These are phyloP conservation scores for Colletotrichum destructivum DNA, from an alignment of 2,329 filamentous ascomycete species.

Conservation along the genomic window DNA sequence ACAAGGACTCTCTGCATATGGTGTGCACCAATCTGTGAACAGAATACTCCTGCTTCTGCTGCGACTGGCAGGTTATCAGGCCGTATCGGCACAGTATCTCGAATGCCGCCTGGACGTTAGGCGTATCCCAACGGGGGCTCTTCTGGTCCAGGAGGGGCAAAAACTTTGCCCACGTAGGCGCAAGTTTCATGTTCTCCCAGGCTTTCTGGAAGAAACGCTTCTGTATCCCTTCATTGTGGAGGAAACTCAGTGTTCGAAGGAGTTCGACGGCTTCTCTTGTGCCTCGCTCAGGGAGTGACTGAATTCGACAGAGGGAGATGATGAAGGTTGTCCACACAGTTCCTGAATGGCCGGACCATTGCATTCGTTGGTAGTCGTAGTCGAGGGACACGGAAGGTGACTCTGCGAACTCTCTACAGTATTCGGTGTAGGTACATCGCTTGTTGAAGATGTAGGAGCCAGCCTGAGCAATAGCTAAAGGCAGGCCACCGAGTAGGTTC, in stretches of 20 bases:
- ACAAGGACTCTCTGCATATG: conserved; percentile 12
- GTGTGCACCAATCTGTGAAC: conserved; percentile 10
- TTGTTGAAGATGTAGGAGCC: no score
- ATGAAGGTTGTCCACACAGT: no score
- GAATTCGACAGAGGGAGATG: no score
- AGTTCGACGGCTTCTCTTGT: conserved; percentile 11
- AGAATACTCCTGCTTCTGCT: background rate
- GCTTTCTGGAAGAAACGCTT: background rate
- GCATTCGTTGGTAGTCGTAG: no score
- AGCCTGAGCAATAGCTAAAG: no score
- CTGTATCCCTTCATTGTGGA: conserved; percentile 10
- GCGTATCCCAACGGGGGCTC: background rate
- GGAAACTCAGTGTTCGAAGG: background rate
- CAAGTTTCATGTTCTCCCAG: background rate
- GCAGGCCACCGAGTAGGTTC: no score
- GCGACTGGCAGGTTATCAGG: background rate
- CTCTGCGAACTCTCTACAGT: no score
- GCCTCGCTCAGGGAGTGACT: no score
- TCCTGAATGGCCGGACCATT: no score
- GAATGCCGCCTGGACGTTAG: background rate
- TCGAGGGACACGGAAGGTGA: no score
- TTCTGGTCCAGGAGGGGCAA: background rate
- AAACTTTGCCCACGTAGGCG: no score
- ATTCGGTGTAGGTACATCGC: no score
- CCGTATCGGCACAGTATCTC: conserved; percentile 12